A percentile compares a stretch with the other conserved stretches of the same genome.
Evolutionary conservation across 768 basidiomycete species (phyloP).

Genomic region (Tulasnella sp.): DNA sequence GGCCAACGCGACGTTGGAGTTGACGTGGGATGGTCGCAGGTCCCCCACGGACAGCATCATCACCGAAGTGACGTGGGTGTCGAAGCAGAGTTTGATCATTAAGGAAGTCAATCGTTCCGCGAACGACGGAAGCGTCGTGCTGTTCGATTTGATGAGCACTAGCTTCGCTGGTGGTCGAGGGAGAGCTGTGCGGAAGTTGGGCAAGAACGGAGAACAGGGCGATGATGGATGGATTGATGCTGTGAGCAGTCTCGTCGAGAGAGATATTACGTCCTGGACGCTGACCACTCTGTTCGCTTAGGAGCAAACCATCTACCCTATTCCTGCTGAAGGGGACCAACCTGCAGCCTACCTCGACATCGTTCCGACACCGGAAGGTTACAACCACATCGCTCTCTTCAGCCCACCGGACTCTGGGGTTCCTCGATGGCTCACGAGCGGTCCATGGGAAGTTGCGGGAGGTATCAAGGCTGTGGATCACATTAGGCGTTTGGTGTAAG

Average conservation of each 20-base stretch:
- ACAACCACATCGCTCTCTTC: slow-evolving; percentile 89
- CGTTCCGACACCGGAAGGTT: slow-evolving; percentile 72
- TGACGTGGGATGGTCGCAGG: slow-evolving; percentile 61
- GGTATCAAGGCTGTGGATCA: slow-evolving; percentile 66
- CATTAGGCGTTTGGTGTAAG: slow-evolving; percentile 63
- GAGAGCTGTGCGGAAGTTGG: slow-evolving; percentile 64
- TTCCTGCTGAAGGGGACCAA: slow-evolving; percentile 34
- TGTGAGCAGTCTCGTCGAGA: no score
- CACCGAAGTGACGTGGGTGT: slow-evolving; percentile 83
- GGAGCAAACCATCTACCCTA: slow-evolving; percentile 55
- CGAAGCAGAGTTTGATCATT: slow-evolving; percentile 58
- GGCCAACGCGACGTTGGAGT: slow-evolving; percentile 44
- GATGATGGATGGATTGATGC: slow-evolving; percentile 94
- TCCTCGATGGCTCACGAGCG: slow-evolving; percentile 78
- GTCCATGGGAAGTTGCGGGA: slow-evolving; percentile 82
- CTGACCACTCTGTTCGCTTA: slow-evolving; percentile 27
- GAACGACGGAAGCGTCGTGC: slow-evolving; percentile 65
- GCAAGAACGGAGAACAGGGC: slow-evolving; percentile 73
- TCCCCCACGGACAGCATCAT: slow-evolving; percentile 59
- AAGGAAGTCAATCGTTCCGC: slow-evolving; percentile 86
- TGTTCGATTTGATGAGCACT: slow-evolving; percentile 51
- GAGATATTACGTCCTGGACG: no score
- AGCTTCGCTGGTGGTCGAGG: slow-evolving; percentile 28
- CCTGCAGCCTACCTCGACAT: slow-evolving; percentile 81
- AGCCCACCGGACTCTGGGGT: slow-evolving; percentile 58